Evolutionary conservation across 371 early-diverging fungal genomes (phyloP).

Genomic region (Polyrhizophydium stewartii): DNA sequence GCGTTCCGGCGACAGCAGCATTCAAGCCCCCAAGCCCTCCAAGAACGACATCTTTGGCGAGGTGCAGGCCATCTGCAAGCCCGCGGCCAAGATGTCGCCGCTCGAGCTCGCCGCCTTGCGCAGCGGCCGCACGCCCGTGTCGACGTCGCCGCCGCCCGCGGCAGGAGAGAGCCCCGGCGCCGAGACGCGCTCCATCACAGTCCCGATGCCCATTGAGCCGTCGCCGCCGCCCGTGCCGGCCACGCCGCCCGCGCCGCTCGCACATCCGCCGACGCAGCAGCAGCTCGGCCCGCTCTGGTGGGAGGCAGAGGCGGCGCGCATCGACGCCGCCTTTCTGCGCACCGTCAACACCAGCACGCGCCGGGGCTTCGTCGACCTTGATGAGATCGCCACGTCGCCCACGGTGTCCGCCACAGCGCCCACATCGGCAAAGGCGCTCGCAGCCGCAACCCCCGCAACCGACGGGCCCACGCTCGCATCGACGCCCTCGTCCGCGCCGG

Average conservation of each 20-base stretch:
- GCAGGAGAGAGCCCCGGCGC: no score
- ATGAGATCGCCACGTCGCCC: slow-evolving; percentile 2
- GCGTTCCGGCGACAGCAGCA: no score
- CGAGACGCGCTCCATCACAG: not conserved
- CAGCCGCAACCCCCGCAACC: no score
- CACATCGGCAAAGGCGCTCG: no score
- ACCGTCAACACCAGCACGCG: slow-evolving; percentile 5
- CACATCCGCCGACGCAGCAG: no score
- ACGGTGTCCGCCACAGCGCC: no score
- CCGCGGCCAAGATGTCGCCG: slow-evolving; percentile 33
- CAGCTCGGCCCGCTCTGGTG: not conserved
- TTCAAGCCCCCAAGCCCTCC: slow-evolving; percentile 1
- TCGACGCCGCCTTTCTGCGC: not conserved
- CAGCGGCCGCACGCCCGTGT: not conserved
- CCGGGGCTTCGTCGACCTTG: slow-evolving; percentile 27
- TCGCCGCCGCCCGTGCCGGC: not conserved
- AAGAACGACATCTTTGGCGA: slow-evolving; percentile 36
- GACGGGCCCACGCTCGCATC: no score
- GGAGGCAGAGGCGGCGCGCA: not conserved
- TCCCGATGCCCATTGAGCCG: not conserved
- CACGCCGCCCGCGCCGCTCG: no score
- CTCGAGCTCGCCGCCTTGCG: slow-evolving; percentile 25
- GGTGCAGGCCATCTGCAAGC: slow-evolving; percentile 29
- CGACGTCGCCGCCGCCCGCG: no score
- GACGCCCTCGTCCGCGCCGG: no score